A percentile compares a stretch with the other conserved stretches of the same genome.
phyloP scores from a whole-genome alignment of 2,329 filamentous ascomycete genomes.

The Trichothecium roseum region DNA sequence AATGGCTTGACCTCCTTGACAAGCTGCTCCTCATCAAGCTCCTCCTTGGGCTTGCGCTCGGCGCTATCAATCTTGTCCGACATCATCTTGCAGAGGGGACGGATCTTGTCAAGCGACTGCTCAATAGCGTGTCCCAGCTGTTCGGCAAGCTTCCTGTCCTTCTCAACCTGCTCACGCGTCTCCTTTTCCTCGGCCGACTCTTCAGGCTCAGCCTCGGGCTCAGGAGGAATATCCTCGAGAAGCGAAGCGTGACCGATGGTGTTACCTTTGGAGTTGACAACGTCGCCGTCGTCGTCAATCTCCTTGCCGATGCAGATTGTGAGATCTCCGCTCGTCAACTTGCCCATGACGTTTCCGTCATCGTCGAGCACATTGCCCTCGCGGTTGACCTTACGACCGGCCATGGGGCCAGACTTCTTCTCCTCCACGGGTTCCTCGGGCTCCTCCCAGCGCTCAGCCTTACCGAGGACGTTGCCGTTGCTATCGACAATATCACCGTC shows the following conservation, averaged over 20 bases:
- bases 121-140: slow-evolving; percentile 65
- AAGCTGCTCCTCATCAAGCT: slow-evolving; percentile 81
- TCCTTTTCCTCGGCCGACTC: slow-evolving; percentile 37
- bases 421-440: slow-evolving; percentile 34
- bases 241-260: slow-evolving; percentile 59
- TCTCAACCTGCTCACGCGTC: slow-evolving; percentile 44
- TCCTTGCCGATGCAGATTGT: slow-evolving; percentile 56
- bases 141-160: slow-evolving; percentile 66
- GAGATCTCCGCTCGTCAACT: slow-evolving; percentile 57
- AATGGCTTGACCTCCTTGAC: slow-evolving; percentile 80
- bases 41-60: slow-evolving; percentile 72
- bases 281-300: slow-evolving; percentile 61
- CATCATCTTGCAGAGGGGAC: slow-evolving; percentile 80
- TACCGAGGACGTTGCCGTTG: slow-evolving; percentile 51
- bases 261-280: slow-evolving; percentile 57
- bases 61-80: slow-evolving; percentile 73
- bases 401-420: slow-evolving; percentile 40
- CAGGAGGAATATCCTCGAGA: slow-evolving; percentile 44
- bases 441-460: slow-evolving; percentile 50
- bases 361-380: slow-evolving; percentile 49
- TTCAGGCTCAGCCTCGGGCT: slow-evolving; percentile 37
- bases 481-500: slow-evolving; percentile 76
- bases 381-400: slow-evolving; percentile 44
- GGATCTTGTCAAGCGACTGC: slow-evolving; percentile 72
- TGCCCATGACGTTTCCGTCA: slow-evolving; percentile 52